Base-by-base conservation (phyloP, 345 rosid species). In the Aethionema arabicum region DNA sequence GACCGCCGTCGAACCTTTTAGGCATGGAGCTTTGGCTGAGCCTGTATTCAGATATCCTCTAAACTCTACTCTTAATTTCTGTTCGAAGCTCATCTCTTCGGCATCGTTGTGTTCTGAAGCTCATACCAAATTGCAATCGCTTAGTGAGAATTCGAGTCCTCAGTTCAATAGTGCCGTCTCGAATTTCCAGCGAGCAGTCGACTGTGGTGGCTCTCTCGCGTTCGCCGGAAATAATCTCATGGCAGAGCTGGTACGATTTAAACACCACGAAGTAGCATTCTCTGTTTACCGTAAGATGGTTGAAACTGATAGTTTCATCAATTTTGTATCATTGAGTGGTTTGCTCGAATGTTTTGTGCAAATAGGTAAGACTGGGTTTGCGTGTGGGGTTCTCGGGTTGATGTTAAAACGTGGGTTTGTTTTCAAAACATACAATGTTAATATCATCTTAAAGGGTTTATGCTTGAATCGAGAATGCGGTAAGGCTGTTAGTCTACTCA, bases 241-340 rank as follows among this genome's bases (percentile, higher is more conserved):
- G 27, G 27, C 27, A 21, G 27, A 21, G 27, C 27, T 21, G 27
- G 27, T 21, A 21, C 27, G 27, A 21, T 79, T 16, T 62, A 64
- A 27, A 77, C 73, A 55, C 66, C 65, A 62, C 46, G 79, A 72
- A 11, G 61, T 72, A 2, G 82, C 76, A 5, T 56, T 78, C 59
- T 74, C 79, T 7, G 83, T 74, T 13, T 74, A 83, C 35, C 15
- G 31, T 31, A 72, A 58, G 63, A 74, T 76, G 81, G 68, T 65
- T 41, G 64, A 13, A 46, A 58, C 41, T 27, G 64, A 65, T 50
- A 41, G 76, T 43, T 56, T 60, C 13, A 67, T 74, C 7, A 58
- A 52, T 56, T 78, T 83, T 41, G 39, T 0, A 31, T 74, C 85
- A 7, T 53, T 80, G 69, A 76, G 80, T 59, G 72, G 78, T 60